A percentile compares a stretch with the other conserved stretches of the same genome.
These are phyloP conservation scores for Mortierella claussenii DNA, from an alignment of 192 early-diverging fungal species.

Conservation along the genomic window DNA sequence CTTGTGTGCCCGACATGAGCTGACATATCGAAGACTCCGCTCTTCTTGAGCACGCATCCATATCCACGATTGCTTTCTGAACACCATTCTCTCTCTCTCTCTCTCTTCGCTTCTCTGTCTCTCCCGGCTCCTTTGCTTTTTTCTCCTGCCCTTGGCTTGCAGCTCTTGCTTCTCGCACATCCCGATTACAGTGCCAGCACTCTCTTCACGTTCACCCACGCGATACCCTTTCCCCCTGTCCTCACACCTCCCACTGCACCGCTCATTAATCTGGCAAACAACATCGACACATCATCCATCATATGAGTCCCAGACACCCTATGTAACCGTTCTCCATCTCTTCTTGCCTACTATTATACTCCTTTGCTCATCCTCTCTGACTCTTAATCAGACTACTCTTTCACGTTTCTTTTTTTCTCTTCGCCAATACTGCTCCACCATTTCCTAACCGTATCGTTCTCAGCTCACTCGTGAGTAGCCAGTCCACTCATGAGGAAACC, in stretches of 20 bases:
- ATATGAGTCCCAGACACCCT: no score
- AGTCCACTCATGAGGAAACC: constrained; percentile 24
- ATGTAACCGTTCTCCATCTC: no score
- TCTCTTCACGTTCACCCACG: no score
- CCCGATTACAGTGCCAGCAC: no score
- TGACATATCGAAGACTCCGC: not conserved
- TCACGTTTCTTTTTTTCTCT: not conserved
- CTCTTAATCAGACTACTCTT: not conserved
- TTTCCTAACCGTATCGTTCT: not conserved
- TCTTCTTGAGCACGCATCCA: not conserved
- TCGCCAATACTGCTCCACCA: not conserved
- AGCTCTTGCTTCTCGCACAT: no score
- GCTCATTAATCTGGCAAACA: no score
- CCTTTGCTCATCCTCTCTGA: not conserved
- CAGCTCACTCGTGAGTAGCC: constrained; percentile 11
- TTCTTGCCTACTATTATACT: no score
- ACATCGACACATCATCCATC: no score
- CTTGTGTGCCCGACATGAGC: no score
- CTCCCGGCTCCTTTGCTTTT: not conserved
- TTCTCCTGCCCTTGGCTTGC: not conserved
- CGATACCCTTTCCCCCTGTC: not conserved
- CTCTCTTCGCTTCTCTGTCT: not conserved
- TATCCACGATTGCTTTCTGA: not conserved
- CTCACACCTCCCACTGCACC: not conserved
- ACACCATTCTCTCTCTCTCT: not conserved